Base-by-base conservation (phyloP, 1,284 basidiomycete species). In the Puccinia polysora region DNA sequence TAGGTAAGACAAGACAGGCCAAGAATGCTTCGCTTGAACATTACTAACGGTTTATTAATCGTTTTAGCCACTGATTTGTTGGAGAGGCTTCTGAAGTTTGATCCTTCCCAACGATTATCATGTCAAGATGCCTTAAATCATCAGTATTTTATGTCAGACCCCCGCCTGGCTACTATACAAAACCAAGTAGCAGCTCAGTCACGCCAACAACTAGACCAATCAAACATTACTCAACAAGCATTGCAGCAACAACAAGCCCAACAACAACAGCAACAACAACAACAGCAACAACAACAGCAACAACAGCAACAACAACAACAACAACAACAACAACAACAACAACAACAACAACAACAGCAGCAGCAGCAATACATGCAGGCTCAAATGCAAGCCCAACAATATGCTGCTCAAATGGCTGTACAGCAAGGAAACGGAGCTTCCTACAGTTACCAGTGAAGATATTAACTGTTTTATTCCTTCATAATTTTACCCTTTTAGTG, bases 41-140 rank as follows among this genome's bases (percentile, higher is more conserved):
- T 12, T 23, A 20, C 50, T 65, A 23, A 65, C 47, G 25, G 12
- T 3, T 25, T 25, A n/a, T 18, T 47, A 25, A 14, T n/a, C 36
- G 18, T 43, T 36, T 58, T 23, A 65, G 95, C 95, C 14, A 86
- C 97, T 77, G 91, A 97, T 80, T 86, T 99, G 3, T 87, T 99
- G 58, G 96, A 98, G 80, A 87, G 89, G 74, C 86, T 98, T 52
- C 86, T 99, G 64, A 93, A 96, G 79, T 99, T 99, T 78, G 96
- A 98, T 80, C 96, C 96, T 0, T 85, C 88, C 34, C 89, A 94
- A 78, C 88, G 96, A 70, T 87, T 96, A 74, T 90, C 91, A 10
- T 95, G 95, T 30, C 88, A 89, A 34, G 91, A 96, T 65, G 94
- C 96, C 0, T 86, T 98, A 64, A 85, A 84, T 18, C 96, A 99